Evolutionary conservation across 208 protist genomes (phyloP), one percentile per base, ranked within the genome.

Genomic region (Trypanosoma lewisi): DNA sequence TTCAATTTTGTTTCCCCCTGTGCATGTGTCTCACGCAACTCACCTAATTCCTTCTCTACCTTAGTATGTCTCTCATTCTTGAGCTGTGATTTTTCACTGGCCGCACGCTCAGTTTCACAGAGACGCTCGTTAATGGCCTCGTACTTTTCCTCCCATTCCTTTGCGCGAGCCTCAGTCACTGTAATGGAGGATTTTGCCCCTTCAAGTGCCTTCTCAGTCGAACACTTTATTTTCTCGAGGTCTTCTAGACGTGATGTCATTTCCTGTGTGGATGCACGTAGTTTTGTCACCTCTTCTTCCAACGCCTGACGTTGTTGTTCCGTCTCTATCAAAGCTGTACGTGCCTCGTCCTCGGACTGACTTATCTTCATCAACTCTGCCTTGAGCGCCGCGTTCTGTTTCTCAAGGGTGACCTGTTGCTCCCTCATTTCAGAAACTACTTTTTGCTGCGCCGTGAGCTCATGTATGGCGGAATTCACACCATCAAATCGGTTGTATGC

Each of bases 401-500:
- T 3, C 36, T 55, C 48, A 36, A 72, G 50, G 3, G 47, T 49
- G 8, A 28, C 69, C 50, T 79, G 77, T 19, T 67, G 66, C 16
- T 41, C 45, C 16, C 78, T 65, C 60, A 80, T 78, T 28, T 83
- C 67, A 4, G 19, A 67, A 36, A 37, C 33, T 2, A 27, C 27
- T 11, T 67, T 30, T 30, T 63, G 49, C 66, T 80, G 60, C 36
- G 60, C 71, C 11, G 69, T 49, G 25, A 89, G 56, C 45, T 85
- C 71, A 25, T 68, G 58, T 21, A 82, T 62, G 19, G 75, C 68
- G 36, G 65, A 63, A 59, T 81, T 66, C 55, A 87, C 83, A 34
- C 69, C 78, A 4, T 75, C 67, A 70, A 83, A 82, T 33, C 65
- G 72, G 30, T 73, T 73, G 23, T 82, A 54, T 11, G 70, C 77